Conservation (phyloP, 768 basidiomycete species). For the Leccinellum rugosiceps region DNA sequence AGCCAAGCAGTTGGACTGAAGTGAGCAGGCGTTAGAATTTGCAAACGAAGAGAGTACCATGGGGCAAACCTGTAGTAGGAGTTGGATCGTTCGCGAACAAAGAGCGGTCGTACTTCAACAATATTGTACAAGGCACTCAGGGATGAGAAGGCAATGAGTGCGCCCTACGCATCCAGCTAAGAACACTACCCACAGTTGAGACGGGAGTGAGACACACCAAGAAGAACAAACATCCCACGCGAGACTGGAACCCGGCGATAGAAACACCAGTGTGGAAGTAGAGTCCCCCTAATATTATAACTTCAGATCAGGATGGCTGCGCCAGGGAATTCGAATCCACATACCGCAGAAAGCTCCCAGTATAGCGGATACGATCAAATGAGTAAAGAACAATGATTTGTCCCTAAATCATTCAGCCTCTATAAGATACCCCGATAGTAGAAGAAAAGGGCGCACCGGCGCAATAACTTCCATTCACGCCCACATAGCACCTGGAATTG, state of each 20-base stretch:
- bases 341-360: constrained; percentile 85
- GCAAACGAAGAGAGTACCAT: background rate
- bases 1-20: constrained; percentile 88
- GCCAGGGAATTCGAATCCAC: constrained; percentile 12
- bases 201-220: constrained; percentile 42
- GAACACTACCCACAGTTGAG: background rate
- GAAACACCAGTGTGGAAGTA: constrained; percentile 78
- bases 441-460: constrained; percentile 42
- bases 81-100: constrained; percentile 85
- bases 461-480: constrained; percentile 81
- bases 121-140: constrained; percentile 89
- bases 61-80: constrained; percentile 72
- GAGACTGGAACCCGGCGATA: constrained; percentile 91
- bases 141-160: constrained; percentile 87
- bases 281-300: constrained; percentile 57
- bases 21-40: background rate
- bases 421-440: background rate
- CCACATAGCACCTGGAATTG: constrained; percentile 81
- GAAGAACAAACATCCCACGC: constrained; percentile 95
- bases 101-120: constrained; percentile 78
- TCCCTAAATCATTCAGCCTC: constrained; percentile 47
- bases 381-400: constrained; percentile 77
- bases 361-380: constrained; percentile 63
- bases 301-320: background rate
- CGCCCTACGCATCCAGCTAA: constrained; percentile 50